phyloP scores from a whole-genome alignment of 2,329 filamentous ascomycete genomes.

The Elsinoe batatas region DNA sequence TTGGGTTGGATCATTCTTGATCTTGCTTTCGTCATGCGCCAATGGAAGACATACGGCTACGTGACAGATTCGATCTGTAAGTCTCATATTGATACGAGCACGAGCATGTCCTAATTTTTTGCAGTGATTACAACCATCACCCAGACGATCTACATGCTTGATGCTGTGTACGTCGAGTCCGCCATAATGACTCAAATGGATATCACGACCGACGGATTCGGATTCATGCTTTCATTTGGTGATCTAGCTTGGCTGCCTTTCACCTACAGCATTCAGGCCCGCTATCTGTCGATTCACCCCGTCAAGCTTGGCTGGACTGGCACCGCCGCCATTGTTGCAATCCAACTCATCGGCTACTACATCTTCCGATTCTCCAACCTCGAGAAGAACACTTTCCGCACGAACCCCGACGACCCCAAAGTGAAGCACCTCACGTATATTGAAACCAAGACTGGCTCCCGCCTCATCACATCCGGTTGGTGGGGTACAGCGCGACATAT shows the following conservation, averaged over 20 bases:
- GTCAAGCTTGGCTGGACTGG: conserved; percentile 63
- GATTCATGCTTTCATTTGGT: conserved; percentile 88
- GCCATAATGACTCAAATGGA: conserved; percentile 91
- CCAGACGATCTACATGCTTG: conserved; percentile 74
- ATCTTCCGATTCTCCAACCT: conserved; percentile 92
- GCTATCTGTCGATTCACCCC: conserved; percentile 76
- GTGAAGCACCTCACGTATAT: conserved; percentile 75
- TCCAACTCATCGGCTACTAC: conserved; percentile 67
- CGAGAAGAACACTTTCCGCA: conserved; percentile 91
- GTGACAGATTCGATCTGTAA: conserved; percentile 68
- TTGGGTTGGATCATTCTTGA: conserved; percentile 82
- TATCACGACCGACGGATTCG: conserved; percentile 85
- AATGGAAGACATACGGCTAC: conserved; percentile 75
- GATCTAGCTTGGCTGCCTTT: conserved; percentile 92
- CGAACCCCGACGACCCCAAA: conserved; percentile 67
- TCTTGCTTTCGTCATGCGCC: conserved; percentile 72
- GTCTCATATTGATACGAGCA: conserved; percentile 8
- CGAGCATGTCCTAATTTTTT: conserved; percentile 13
- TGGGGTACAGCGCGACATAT: conserved; percentile 88
- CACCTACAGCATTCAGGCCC: conserved; percentile 71
- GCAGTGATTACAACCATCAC: conserved; percentile 60
- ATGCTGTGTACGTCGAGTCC: conserved; percentile 77
- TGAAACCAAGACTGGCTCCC: conserved; percentile 70
- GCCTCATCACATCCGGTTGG: conserved; percentile 78
- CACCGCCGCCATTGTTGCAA: conserved; percentile 52